phyloP scores from a whole-genome alignment of 345 rosid species.

The Syzygium oleosum region DNA sequence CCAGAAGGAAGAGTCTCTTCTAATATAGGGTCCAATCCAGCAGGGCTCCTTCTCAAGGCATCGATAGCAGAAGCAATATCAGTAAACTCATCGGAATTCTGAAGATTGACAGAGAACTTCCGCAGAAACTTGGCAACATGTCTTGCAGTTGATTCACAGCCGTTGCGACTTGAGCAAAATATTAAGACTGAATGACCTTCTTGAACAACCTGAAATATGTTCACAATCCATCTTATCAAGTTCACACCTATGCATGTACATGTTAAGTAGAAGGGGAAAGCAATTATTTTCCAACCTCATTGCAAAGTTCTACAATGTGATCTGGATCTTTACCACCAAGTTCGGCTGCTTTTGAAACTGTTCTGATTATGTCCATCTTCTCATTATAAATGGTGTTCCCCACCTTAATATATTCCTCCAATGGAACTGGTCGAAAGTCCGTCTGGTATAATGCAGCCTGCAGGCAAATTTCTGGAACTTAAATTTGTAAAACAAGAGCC shows the following conservation, averaged over 20 bases:
- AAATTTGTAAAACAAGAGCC: neutral
- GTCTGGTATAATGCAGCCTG: conserved; percentile 96
- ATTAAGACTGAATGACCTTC: conserved; percentile 90
- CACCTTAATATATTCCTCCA: conserved; percentile 85
- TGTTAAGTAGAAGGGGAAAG: neutral
- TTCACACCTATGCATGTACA: neutral
- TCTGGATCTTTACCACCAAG: conserved; percentile 96
- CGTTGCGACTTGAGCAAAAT: conserved; percentile 97
- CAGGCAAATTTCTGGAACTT: conserved; percentile 3
- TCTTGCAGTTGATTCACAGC: conserved; percentile 96
- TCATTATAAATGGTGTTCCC: conserved; percentile 78
- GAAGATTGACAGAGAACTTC: conserved; percentile 35
- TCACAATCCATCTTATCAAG: neutral
- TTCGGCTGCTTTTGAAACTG: conserved; percentile 56
- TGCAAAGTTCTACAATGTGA: conserved; percentile 83
- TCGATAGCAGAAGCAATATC: conserved; percentile 71
- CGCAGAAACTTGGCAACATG: conserved; percentile 74
- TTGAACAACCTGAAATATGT: conserved; percentile 67
- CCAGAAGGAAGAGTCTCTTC: conserved; percentile 94
- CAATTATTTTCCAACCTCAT: conserved; percentile 52
- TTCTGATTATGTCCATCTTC: conserved; percentile 72
- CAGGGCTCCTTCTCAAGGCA: conserved; percentile 66
- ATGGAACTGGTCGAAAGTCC: conserved; percentile 93
- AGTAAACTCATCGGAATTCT: conserved; percentile 43
- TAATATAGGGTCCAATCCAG: conserved; percentile 83